phyloP scores from a whole-genome alignment of 192 early-diverging fungal genomes.

The Linnemannia schmuckeri region DNA sequence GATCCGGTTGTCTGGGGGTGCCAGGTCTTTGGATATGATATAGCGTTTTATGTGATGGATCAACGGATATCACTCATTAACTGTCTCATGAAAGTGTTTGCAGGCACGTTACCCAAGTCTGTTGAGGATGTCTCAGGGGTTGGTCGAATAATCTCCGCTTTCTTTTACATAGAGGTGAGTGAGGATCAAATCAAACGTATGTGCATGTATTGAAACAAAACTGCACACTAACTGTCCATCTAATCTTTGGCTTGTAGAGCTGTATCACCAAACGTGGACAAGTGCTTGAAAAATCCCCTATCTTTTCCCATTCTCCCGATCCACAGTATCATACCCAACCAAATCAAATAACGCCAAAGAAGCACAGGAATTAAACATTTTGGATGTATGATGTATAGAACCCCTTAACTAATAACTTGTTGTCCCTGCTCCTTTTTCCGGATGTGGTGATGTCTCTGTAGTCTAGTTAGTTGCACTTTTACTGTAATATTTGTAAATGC shows the following conservation, averaged over 20 bases:
- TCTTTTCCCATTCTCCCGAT: too few species aligned
- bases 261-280: conserved; percentile 12
- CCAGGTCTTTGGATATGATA: conserved; percentile 27
- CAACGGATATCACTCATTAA: conserved; percentile 3
- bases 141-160: conserved; percentile 24
- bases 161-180: conserved; percentile 24
- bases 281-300: neutral
- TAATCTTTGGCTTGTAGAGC: conserved; percentile 7
- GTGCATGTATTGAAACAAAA: conserved; percentile 2
- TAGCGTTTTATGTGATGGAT: conserved; percentile 31
- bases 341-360: too few species aligned
- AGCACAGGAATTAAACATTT: too few species aligned
- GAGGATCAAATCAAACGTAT: neutral
- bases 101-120: conserved; percentile 26
- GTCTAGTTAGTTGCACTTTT: too few species aligned
- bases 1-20: conserved; percentile 33
- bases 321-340: too few species aligned
- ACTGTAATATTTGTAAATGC: too few species aligned
- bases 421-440: too few species aligned
- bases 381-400: too few species aligned
- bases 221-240: conserved; percentile 13
- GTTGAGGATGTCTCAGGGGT: conserved; percentile 22
- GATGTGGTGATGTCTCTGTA: too few species aligned
- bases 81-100: conserved; percentile 21
- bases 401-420: too few species aligned